Evolutionary conservation across 108 stramenopile species (phyloP).

Genomic region (Discostella stelligeroides): DNA sequence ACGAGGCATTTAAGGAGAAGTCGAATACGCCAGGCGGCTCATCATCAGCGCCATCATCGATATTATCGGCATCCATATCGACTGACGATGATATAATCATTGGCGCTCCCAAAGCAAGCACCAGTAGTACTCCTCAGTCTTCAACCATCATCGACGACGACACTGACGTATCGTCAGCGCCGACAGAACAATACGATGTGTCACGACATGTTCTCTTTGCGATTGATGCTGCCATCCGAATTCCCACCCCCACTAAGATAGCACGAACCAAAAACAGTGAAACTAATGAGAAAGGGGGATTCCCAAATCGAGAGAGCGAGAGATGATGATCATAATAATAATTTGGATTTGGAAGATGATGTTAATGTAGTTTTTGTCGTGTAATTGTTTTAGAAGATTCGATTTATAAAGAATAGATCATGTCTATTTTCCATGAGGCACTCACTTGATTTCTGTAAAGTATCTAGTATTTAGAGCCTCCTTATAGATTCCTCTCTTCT

Average conservation of each 20-base stretch:
- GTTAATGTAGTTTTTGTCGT: not conserved
- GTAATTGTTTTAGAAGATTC: not conserved
- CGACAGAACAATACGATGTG: slow-evolving; percentile 41
- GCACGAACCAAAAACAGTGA: not conserved
- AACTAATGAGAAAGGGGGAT: too few relatives aligned
- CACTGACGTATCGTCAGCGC: not conserved
- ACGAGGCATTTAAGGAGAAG: not conserved
- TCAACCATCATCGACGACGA: not conserved
- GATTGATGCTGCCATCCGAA: slow-evolving; percentile 33
- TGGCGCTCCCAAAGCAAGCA: too few relatives aligned
- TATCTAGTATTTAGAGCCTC: not conserved
- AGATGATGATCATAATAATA: too few relatives aligned
- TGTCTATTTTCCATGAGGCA: too few relatives aligned
- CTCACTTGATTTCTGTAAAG: too few relatives aligned
- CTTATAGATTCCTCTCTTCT: too few relatives aligned
- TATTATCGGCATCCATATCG: not conserved
- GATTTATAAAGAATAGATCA: too few relatives aligned
- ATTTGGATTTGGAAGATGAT: too few relatives aligned
- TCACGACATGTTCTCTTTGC: slow-evolving; percentile 42
- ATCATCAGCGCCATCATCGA: slow-evolving; percentile 2
- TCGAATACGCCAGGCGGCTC: too few relatives aligned
- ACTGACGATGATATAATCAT: too few relatives aligned
- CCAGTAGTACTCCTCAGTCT: too few relatives aligned
- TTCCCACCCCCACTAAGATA: slow-evolving; percentile 22
- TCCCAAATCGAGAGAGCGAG: too few relatives aligned